phyloP scores from a whole-genome alignment of 179 eudicot genomes.

The Nepenthes alata region DNA sequence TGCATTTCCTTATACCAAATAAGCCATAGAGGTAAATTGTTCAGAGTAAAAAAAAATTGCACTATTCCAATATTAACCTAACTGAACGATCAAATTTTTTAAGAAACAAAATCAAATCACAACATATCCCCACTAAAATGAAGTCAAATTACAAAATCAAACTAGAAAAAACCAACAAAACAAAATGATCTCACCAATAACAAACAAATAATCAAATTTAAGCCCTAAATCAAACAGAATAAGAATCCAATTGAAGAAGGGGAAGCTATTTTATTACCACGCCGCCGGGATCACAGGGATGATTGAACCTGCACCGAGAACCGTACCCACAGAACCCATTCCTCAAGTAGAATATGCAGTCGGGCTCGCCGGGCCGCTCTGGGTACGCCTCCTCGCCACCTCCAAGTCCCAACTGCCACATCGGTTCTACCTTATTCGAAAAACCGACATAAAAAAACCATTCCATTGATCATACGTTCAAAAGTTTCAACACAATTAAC shows the following conservation, averaged over 20 bases:
- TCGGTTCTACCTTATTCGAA: constrained; percentile 41
- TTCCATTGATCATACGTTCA: neutral
- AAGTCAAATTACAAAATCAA: too few species aligned
- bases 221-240: neutral
- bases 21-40: too few species aligned
- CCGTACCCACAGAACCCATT: constrained; percentile 88
- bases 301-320: constrained; percentile 86
- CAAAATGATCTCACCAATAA: too few species aligned
- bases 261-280: neutral
- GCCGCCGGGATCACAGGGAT: constrained; percentile 56
- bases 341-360: constrained; percentile 63
- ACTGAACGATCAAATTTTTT: too few species aligned
- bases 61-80: too few species aligned
- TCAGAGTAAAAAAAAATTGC: too few species aligned
- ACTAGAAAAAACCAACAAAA: too few species aligned
- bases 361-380: constrained; percentile 66
- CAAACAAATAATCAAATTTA: too few species aligned
- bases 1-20: too few species aligned
- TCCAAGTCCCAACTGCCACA: constrained; percentile 54
- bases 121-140: too few species aligned
- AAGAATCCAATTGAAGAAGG: neutral
- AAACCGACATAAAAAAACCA: neutral
- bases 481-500: neutral
- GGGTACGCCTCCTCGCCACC: constrained; percentile 45
- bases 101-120: too few species aligned